Conservation (phyloP, 169 alveolate genomes). For the Plasmodium malariae region DNA sequence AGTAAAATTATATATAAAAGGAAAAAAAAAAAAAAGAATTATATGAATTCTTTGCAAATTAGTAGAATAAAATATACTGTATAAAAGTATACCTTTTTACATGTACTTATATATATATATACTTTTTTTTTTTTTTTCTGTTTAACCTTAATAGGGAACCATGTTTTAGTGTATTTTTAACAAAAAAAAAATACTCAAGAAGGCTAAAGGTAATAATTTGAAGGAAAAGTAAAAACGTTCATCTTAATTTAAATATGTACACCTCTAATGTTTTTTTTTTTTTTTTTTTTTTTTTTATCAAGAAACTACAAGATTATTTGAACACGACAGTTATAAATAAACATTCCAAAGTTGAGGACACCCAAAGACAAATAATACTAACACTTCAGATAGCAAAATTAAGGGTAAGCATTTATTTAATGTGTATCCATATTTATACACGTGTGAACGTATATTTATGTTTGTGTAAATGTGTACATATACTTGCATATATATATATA, state of each 20-base stretch:
- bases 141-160: constrained; percentile 45
- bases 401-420: constrained; percentile 39
- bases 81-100: background rate
- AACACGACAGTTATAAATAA: constrained; percentile 73
- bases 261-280: constrained; percentile 8
- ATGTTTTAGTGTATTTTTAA: constrained; percentile 64
- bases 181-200: constrained; percentile 36
- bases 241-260: background rate
- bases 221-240: constrained; percentile 4
- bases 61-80: constrained; percentile 2
- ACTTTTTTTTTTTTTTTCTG: background rate
- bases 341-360: constrained; percentile 63
- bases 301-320: constrained; percentile 75
- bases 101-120: background rate
- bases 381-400: constrained; percentile 72
- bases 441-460: background rate
- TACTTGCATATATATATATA: background rate
- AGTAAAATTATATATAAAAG: constrained; percentile 43
- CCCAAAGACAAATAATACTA: constrained; percentile 71
- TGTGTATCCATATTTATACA: constrained; percentile 7
- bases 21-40: constrained; percentile 6
- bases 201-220: constrained; percentile 41
- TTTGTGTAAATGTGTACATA: background rate
- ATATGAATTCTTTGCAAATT: constrained; percentile 9
- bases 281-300: background rate